Evolutionary conservation across 352 stramenopile species (phyloP).

Genomic region (Pythium angustatum): DNA sequence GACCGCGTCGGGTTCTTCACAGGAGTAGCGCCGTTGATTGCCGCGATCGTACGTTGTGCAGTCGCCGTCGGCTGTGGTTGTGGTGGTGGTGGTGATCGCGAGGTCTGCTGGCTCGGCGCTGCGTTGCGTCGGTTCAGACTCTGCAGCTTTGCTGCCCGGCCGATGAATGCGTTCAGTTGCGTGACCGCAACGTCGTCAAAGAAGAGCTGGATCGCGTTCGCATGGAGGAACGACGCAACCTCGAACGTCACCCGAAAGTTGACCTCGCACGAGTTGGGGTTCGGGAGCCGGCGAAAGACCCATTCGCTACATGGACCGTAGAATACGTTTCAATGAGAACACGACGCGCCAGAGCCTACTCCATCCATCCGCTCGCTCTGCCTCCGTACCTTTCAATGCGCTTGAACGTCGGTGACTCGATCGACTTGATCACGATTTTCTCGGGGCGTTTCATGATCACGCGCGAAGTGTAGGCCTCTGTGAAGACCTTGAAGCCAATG

Average conservation of each 20-base stretch:
- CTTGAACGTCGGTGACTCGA: conserved; percentile 86
- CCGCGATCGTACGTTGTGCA: neutral
- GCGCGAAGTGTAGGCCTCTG: conserved; percentile 80
- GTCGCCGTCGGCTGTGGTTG: conserved; percentile 5
- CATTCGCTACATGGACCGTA: conserved; percentile 47
- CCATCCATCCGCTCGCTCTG: too few relatives aligned
- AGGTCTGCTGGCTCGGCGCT: neutral
- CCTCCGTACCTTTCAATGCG: conserved; percentile 71
- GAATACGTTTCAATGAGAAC: too few relatives aligned
- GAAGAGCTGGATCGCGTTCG: conserved; percentile 82
- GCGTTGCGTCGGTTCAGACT: conserved; percentile 28
- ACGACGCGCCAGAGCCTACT: too few relatives aligned
- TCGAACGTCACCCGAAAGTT: conserved; percentile 84
- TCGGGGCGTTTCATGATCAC: conserved; percentile 78
- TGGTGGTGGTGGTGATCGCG: conserved; percentile 3
- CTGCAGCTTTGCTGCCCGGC: conserved; percentile 58
- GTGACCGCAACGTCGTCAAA: conserved; percentile 83
- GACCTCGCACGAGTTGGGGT: conserved; percentile 63
- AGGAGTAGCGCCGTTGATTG: neutral
- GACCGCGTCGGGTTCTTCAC: neutral
- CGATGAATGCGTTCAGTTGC: conserved; percentile 83
- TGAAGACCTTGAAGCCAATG: conserved; percentile 83
- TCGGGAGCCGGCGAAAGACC: conserved; percentile 52
- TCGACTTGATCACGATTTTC: conserved; percentile 74
- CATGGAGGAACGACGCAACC: conserved; percentile 77